A percentile compares a stretch with the other conserved stretches of the same genome.
Conservation (phyloP, 768 basidiomycete species). For the Lactifluus rugatus region DNA sequence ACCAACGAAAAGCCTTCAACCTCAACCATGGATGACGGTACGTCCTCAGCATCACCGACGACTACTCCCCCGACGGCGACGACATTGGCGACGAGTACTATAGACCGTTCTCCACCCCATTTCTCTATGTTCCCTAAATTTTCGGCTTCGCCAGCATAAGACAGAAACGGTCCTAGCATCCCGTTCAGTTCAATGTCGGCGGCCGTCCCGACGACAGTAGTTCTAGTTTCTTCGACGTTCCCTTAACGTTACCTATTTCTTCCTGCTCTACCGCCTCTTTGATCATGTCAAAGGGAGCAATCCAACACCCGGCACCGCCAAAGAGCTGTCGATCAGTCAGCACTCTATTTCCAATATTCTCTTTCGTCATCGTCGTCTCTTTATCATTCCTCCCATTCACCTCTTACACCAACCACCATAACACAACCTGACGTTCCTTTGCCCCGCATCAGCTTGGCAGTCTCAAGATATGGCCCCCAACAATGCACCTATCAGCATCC, state of each 20-base stretch:
- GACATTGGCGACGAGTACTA: slow-evolving; percentile 33
- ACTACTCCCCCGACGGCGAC: slow-evolving; percentile 41
- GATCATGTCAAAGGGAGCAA: slow-evolving; percentile 20
- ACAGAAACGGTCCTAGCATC: slow-evolving; percentile 17
- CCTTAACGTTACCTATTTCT: slow-evolving; percentile 10
- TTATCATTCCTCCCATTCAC: slow-evolving; percentile 18
- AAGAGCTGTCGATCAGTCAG: slow-evolving; percentile 17
- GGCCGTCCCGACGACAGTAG: slow-evolving; percentile 18
- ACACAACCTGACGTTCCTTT: slow-evolving; percentile 37
- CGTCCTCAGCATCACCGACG: slow-evolving; percentile 72
- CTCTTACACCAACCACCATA: slow-evolving; percentile 20
- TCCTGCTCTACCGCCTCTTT: slow-evolving; percentile 20
- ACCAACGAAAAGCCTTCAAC: slow-evolving; percentile 18
- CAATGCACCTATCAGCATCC: slow-evolving; percentile 58
- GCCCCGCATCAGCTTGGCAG: slow-evolving; percentile 62
- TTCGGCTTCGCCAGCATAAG: slow-evolving; percentile 18
- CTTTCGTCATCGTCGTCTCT: slow-evolving; percentile 26
- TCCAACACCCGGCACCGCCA: slow-evolving; percentile 16
- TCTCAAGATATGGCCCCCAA: slow-evolving; percentile 67
- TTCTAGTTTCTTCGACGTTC: slow-evolving; percentile 10
- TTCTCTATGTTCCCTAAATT: slow-evolving; percentile 19
- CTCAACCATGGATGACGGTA: slow-evolving; percentile 60
- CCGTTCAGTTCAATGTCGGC: slow-evolving; percentile 18
- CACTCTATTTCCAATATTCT: slow-evolving; percentile 17
- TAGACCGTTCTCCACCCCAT: slow-evolving; percentile 15